A percentile compares a stretch with the other conserved stretches of the same genome.
These are phyloP conservation scores for Ceratobasidium sp. DNA, from an alignment of 1,284 basidiomycete genomes.

Conservation along the genomic window DNA sequence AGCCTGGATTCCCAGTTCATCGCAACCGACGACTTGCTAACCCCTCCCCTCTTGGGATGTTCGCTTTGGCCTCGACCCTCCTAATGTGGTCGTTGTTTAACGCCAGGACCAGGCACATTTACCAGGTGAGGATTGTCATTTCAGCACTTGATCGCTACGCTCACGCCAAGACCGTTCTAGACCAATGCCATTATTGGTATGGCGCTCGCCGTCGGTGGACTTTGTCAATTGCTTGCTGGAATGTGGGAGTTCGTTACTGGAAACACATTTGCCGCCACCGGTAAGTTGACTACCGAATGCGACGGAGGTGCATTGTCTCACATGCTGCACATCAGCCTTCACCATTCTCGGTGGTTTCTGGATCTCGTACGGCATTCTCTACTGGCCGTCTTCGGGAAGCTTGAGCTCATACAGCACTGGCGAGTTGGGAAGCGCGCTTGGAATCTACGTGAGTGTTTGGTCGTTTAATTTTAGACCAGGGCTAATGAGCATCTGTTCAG, in stretches of 20 bases:
- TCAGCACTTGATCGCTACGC: slow-evolving; percentile 44
- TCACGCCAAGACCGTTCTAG: slow-evolving; percentile 54
- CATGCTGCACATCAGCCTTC: slow-evolving; percentile 44
- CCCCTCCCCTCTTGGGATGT: slow-evolving; percentile 34
- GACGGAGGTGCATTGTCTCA: no score
- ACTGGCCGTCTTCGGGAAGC: slow-evolving; percentile 40
- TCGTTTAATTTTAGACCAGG: background rate
- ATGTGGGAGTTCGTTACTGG: slow-evolving; percentile 48
- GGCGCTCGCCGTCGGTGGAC: slow-evolving; percentile 48
- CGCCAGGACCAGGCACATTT: slow-evolving; percentile 43
- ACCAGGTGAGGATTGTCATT: slow-evolving; percentile 39
- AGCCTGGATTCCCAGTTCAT: slow-evolving; percentile 31
- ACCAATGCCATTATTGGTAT: slow-evolving; percentile 51
- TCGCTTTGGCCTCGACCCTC: slow-evolving; percentile 48
- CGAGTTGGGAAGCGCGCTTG: slow-evolving; percentile 39
- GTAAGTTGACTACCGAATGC: background rate
- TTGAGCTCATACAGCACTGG: slow-evolving; percentile 24
- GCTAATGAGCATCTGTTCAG: slow-evolving; percentile 2
- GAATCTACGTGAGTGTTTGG: slow-evolving; percentile 38
- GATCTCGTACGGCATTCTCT: slow-evolving; percentile 43
- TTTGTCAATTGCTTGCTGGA: slow-evolving; percentile 51
- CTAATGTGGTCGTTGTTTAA: slow-evolving; percentile 45
- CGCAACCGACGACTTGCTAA: slow-evolving; percentile 30
- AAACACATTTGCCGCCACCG: slow-evolving; percentile 57
- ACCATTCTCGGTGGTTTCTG: slow-evolving; percentile 47